Percentiles rank a stretch among this genome's conserved stretches.
Conservation (phyloP, 768 basidiomycete species). For the Leccinum obscurum region DNA sequence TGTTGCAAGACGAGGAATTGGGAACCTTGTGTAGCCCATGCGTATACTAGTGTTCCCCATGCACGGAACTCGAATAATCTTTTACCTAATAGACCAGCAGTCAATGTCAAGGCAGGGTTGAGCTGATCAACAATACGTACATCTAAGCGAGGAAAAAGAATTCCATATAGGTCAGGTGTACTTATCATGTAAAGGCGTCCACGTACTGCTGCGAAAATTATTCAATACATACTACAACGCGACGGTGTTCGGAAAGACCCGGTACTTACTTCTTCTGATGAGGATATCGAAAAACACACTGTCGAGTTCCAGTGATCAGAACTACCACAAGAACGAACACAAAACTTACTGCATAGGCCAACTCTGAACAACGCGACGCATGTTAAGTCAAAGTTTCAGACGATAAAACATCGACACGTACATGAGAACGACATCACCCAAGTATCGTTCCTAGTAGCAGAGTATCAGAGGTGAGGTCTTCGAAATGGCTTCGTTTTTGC, state of each 20-base stretch:
- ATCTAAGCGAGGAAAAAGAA: slow-evolving; percentile 13
- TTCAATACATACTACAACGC: slow-evolving; percentile 8
- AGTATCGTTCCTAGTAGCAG: slow-evolving; percentile 28
- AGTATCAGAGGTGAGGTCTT: slow-evolving; percentile 3
- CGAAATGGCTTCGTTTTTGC: neutral
- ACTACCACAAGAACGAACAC: neutral
- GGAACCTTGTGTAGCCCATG: slow-evolving; percentile 35
- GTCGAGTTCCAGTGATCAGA: neutral
- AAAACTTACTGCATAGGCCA: slow-evolving; percentile 21
- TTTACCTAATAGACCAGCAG: neutral
- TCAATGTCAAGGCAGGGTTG: neutral
- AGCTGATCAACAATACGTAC: slow-evolving; percentile 11
- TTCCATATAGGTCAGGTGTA: neutral
- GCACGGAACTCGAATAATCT: slow-evolving; percentile 33
- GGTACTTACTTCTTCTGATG: slow-evolving; percentile 19
- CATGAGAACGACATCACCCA: slow-evolving; percentile 33
- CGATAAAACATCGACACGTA: slow-evolving; percentile 9
- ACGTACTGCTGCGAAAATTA: slow-evolving; percentile 25
- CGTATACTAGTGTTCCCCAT: slow-evolving; percentile 32
- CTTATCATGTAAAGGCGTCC: neutral
- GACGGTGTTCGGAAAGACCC: neutral
- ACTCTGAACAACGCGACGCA: slow-evolving; percentile 9
- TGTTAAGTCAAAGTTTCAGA: neutral
- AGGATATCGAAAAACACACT: slow-evolving; percentile 25
- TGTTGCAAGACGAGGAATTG: neutral